These are phyloP conservation scores for Paraconiothyrium sp. DNA, from an alignment of 2,329 filamentous ascomycete species.

Conservation along the genomic window DNA sequence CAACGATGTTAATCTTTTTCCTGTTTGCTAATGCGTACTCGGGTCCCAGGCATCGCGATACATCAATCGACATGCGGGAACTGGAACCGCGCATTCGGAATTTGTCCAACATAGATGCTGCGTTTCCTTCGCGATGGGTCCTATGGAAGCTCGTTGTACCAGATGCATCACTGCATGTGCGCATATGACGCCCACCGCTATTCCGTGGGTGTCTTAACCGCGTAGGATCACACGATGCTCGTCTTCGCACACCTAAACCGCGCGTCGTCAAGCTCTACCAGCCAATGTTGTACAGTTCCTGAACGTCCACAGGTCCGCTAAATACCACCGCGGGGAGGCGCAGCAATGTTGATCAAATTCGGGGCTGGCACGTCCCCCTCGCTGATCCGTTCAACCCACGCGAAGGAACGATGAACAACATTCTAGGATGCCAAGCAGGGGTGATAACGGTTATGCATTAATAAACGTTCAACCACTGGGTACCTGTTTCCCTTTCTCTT, in stretches of 20 bases:
- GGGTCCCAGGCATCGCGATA: neutral
- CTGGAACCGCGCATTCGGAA: neutral
- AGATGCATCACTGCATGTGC: neutral
- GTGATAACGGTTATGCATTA: neutral
- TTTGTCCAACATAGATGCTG: neutral
- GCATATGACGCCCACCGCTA: neutral
- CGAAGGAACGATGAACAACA: conserved; percentile 2
- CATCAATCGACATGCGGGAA: neutral
- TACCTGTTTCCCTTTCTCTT: neutral
- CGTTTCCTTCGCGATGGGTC: neutral
- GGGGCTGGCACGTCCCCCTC: conserved; percentile 6
- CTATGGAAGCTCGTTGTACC: neutral
- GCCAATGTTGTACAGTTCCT: neutral
- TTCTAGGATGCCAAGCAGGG: conserved; percentile 2
- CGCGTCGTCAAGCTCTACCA: neutral
- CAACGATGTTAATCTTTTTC: neutral
- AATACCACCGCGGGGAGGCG: conserved; percentile 1
- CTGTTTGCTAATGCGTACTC: neutral
- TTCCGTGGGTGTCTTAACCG: neutral
- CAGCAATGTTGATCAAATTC: conserved; percentile 7
- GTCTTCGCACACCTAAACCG: neutral
- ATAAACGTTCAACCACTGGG: neutral
- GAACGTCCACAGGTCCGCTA: neutral
- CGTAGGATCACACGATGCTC: neutral
- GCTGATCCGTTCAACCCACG: neutral